Percentiles rank a stretch among this genome's conserved stretches.
Conservation (phyloP, 371 early-diverging fungal genomes). For the Fennellomyces sp. region DNA sequence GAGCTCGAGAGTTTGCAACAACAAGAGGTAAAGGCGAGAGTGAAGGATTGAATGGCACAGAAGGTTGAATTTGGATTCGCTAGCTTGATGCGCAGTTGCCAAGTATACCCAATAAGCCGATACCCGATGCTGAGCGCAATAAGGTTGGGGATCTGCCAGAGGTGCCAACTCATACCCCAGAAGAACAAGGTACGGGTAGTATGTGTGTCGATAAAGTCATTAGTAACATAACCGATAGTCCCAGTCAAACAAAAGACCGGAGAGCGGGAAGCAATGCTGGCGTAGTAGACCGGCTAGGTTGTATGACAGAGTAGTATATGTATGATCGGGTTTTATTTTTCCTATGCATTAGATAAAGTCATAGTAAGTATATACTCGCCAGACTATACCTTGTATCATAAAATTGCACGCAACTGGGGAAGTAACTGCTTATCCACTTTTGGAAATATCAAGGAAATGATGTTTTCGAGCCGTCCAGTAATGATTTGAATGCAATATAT, state of each 20-base stretch:
- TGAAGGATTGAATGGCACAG: not conserved
- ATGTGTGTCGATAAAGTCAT: not conserved
- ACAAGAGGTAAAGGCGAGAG: slow-evolving; percentile 35
- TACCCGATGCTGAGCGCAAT: slow-evolving; percentile 22
- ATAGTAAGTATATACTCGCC: no score
- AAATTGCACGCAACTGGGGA: no score
- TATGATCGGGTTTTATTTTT: no score
- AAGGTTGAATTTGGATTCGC: not conserved
- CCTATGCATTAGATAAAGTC: no score
- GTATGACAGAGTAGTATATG: no score
- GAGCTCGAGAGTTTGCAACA: slow-evolving; percentile 74
- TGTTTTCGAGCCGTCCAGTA: no score
- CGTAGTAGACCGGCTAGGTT: no score
- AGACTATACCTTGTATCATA: no score
- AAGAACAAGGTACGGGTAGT: slow-evolving; percentile 10
- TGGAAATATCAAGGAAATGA: no score
- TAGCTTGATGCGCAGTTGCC: slow-evolving; percentile 43
- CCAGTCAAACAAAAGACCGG: not conserved
- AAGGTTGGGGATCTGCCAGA: slow-evolving; percentile 22
- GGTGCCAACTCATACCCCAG: slow-evolving; percentile 36
- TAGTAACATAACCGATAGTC: not conserved
- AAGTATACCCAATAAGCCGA: slow-evolving; percentile 26
- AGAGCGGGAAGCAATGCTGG: slow-evolving; percentile 11
- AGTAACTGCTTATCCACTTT: no score
- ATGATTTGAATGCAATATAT: no score